Evolutionary conservation across 2,329 filamentous ascomycete genomes (phyloP).

Genomic region (Geosmithia flava): DNA sequence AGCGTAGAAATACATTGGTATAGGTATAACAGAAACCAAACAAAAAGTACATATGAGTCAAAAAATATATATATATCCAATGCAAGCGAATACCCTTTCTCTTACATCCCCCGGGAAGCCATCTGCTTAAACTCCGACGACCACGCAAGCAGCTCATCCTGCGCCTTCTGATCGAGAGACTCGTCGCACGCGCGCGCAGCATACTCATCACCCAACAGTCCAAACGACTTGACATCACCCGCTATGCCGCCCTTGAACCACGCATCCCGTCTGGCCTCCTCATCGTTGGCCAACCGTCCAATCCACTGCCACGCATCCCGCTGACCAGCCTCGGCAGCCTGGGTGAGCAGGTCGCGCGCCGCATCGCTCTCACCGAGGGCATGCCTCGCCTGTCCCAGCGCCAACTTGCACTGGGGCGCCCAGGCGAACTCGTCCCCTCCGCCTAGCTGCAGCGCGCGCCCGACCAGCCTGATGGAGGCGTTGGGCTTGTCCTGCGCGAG

Average conservation of each 20-base stretch:
- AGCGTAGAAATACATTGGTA: too few species aligned
- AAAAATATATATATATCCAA: too few species aligned
- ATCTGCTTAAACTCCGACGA: not conserved
- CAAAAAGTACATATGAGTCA: too few species aligned
- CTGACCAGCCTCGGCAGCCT: not conserved
- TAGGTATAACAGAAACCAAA: too few species aligned
- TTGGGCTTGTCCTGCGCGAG: conserved; percentile 10
- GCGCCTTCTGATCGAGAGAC: not conserved
- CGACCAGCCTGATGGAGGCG: conserved; percentile 9
- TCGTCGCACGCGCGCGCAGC: not conserved
- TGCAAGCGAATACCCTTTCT: too few species aligned
- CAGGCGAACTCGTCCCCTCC: not conserved
- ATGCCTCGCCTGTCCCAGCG: not conserved
- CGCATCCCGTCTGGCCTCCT: not conserved
- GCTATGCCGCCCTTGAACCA: not conserved
- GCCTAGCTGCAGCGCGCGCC: conserved; percentile 7
- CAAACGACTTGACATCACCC: not conserved
- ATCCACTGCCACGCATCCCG: not conserved
- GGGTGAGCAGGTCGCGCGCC: not conserved
- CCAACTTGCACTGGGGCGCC: not conserved
- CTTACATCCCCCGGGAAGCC: too few species aligned
- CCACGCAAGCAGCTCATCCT: not conserved
- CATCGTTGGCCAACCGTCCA: not conserved
- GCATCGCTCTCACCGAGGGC: not conserved
- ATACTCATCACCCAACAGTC: not conserved